Percentiles rank a stretch among this genome's conserved stretches.
phyloP scores from a whole-genome alignment of 1,284 basidiomycete genomes.

The Heliocybe sulcata region DNA sequence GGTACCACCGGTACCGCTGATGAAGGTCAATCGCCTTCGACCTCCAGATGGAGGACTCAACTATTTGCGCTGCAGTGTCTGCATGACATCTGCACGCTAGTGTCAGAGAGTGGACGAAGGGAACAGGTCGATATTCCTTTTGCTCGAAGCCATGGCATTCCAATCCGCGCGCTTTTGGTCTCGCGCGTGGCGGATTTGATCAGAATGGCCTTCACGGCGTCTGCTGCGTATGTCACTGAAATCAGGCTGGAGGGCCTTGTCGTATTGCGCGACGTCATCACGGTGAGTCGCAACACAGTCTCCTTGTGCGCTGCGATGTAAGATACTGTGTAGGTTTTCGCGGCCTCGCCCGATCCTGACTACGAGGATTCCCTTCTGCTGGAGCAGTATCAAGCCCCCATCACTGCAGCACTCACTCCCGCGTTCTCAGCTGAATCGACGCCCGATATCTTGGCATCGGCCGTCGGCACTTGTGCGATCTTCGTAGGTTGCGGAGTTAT shows the following conservation, averaged over 20 bases:
- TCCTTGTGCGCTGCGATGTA: neutral
- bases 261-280: conserved; percentile 88
- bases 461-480: conserved; percentile 90
- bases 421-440: conserved; percentile 94
- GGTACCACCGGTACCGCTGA: conserved; percentile 30
- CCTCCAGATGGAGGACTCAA: conserved; percentile 94
- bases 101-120: conserved; percentile 63
- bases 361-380: conserved; percentile 87
- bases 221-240: conserved; percentile 91
- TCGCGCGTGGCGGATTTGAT: conserved; percentile 90
- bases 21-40: conserved; percentile 34
- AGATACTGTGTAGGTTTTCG: conserved; percentile 58
- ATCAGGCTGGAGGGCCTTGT: conserved; percentile 91
- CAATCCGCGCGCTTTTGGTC: conserved; percentile 51
- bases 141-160: conserved; percentile 24
- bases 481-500: conserved; percentile 97
- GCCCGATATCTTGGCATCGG: conserved; percentile 90
- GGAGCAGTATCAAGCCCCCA: conserved; percentile 98
- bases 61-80: conserved; percentile 91
- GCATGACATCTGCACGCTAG: conserved; percentile 81
- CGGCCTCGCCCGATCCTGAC: conserved; percentile 84
- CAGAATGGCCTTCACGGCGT: conserved; percentile 96
- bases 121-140: conserved; percentile 66
- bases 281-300: conserved; percentile 40
- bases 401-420: conserved; percentile 96